Evolutionary conservation across 306 rosid species (phyloP), one percentile per base, ranked within the genome.

Genomic region (Quercus rubra): DNA sequence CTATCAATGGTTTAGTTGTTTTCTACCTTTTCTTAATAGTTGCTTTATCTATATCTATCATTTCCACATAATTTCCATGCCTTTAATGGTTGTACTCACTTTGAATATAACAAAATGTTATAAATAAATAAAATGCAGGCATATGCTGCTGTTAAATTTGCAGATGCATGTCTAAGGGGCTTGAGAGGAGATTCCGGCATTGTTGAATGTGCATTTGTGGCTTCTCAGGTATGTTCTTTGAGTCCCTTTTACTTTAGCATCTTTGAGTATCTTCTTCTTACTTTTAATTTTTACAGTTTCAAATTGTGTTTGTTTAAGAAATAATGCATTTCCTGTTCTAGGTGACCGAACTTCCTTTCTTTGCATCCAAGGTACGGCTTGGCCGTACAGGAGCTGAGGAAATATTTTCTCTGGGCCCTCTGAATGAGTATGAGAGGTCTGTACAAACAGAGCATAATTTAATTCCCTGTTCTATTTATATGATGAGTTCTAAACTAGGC

Each of bases 281-380:
- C 55, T 30, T 68, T 55, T 46, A 20, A 38, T 59, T 75, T 70
- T 68, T 56, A 8, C 27, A 8, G 25, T 75, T 63, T 67, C 18
- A 7, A 74, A 49, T 49, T 49, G 54, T 49, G 54, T 49, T 49
- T 49, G 54, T 49, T 49, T 49, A 49, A 70, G 68, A 74, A 81
- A 43, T 20, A 55, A 20, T 56, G 30, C 12, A 17, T 1, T 83
- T 25, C 69, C 27, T 76, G 33, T 62, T 51, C 81, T 72, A 94
- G 97, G 98, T 94, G 74, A 94, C 98, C 0, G 98, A 94, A 81
- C 96, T 94, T 77, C 97, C 98, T 51, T 94, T 80, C 92, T 92
- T 94, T 55, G 97, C 98, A 74, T 82, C 92, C 74, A 94, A 92
- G 83, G 96, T 94, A 15, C 91, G 94, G 52, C 90, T 94, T 28